phyloP scores from a whole-genome alignment of 805 yeast genomes.

The Candida xiaguanensis region DNA sequence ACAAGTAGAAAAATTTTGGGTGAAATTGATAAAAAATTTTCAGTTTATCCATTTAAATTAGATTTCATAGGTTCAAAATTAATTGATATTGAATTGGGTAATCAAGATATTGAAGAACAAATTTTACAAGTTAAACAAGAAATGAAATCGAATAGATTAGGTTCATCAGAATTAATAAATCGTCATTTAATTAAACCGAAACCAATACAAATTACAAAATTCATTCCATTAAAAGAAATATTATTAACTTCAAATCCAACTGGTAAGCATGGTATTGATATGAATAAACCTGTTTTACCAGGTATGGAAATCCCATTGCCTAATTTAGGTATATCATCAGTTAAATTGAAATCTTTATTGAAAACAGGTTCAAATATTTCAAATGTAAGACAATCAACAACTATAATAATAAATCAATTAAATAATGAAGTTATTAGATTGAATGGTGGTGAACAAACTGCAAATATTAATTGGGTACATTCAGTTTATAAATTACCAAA shows the following conservation, averaged over 20 bases:
- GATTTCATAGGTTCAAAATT: conserved; percentile 70
- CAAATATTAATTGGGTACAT: conserved; percentile 85
- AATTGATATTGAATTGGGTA: conserved; percentile 28
- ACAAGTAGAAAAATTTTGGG: conserved; percentile 68
- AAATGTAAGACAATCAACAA: conserved; percentile 66
- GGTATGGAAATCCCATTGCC: conserved; percentile 78
- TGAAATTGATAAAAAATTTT: conserved; percentile 64
- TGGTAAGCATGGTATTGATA: conserved; percentile 65
- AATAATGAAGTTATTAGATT: conserved; percentile 64
- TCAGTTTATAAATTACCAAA: conserved; percentile 64
- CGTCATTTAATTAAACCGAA: conserved; percentile 72
- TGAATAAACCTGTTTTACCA: conserved; percentile 61
- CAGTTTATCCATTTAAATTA: conserved; percentile 91
- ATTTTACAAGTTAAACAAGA: conserved; percentile 48
- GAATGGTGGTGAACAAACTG: conserved; percentile 70
- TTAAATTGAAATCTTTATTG: conserved; percentile 61
- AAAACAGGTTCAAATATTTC: conserved; percentile 39
- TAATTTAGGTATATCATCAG: conserved; percentile 64
- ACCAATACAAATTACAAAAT: conserved; percentile 69
- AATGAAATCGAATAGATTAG: conserved; percentile 62
- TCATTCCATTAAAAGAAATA: conserved; percentile 65
- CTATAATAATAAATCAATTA: conserved; percentile 49
- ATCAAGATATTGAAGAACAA: conserved; percentile 34
- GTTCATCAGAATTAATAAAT: conserved; percentile 75
- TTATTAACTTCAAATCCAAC: conserved; percentile 62